phyloP scores from a whole-genome alignment of 139 green algal genomes.

The Picochlorum sp. region DNA sequence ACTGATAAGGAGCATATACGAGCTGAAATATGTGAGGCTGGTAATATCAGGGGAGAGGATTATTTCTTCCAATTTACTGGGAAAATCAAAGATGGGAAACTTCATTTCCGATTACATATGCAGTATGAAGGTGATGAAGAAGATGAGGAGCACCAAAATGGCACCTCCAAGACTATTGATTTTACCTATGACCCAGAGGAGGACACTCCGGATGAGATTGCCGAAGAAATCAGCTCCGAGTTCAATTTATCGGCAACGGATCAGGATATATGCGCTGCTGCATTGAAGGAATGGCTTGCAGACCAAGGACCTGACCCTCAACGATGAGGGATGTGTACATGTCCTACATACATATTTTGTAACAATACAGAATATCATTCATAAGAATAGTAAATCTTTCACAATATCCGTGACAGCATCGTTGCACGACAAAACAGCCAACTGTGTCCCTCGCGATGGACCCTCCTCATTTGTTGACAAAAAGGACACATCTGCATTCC shows the following conservation, averaged over 20 bases:
- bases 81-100: constrained; percentile 66
- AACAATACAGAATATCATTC: no score
- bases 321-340: background rate
- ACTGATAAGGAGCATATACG: background rate
- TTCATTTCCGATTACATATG: constrained; percentile 82
- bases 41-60: constrained; percentile 78
- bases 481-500: no score
- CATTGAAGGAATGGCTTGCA: constrained; percentile 80
- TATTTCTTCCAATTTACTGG: constrained; percentile 81
- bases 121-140: constrained; percentile 34
- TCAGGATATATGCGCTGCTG: constrained; percentile 80
- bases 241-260: constrained; percentile 81
- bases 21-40: constrained; percentile 41
- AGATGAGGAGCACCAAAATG: constrained; percentile 12
- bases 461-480: no score
- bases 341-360: background rate
- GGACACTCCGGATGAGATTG: constrained; percentile 78
- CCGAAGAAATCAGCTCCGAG: constrained; percentile 83
- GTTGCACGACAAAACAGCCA: no score
- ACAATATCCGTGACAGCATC: no score
- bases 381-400: no score
- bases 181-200: constrained; percentile 84
- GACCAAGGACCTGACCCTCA: constrained; percentile 39
- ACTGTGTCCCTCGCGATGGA: no score
- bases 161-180: constrained; percentile 72